Evolutionary conservation across 306 rosid species (phyloP).

Genomic region (Inga leiocalycina): DNA sequence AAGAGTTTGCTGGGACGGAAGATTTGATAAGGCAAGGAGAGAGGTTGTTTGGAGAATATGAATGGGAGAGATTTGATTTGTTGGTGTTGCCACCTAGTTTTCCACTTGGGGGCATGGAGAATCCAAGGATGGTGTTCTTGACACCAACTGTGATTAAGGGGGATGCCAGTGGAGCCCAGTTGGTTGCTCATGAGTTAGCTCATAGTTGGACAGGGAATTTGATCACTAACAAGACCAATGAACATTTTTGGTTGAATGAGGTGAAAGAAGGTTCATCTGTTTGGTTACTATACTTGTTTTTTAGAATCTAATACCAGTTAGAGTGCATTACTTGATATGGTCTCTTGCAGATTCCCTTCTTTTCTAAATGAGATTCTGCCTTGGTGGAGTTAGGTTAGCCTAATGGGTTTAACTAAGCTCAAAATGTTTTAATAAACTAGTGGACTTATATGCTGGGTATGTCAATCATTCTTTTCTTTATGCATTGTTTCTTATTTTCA

Average conservation of each 20-base stretch:
- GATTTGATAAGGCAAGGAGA: constrained; percentile 85
- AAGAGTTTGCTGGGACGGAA: constrained; percentile 78
- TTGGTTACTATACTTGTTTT: background rate
- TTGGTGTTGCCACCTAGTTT: constrained; percentile 93
- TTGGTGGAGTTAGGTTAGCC: background rate
- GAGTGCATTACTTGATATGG: background rate
- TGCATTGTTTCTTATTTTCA: background rate
- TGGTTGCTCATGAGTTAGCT: constrained; percentile 94
- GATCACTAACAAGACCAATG: constrained; percentile 88
- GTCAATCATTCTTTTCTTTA: background rate
- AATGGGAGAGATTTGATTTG: constrained; percentile 89
- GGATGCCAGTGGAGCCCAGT: constrained; percentile 81
- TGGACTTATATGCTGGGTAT: background rate
- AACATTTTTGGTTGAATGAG: constrained; percentile 98
- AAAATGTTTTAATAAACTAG: background rate
- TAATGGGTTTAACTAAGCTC: background rate
- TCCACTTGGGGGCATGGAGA: constrained; percentile 95
- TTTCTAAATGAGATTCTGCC: constrained; percentile 20
- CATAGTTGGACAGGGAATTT: constrained; percentile 98
- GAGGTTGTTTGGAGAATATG: constrained; percentile 69
- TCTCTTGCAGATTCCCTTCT: background rate
- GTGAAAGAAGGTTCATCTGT: constrained; percentile 36
- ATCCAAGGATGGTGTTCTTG: constrained; percentile 91
- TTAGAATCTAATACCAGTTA: background rate
- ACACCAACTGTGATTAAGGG: constrained; percentile 91